Evolutionary conservation across 768 basidiomycete genomes (phyloP).

Genomic region (Suillus americanus): DNA sequence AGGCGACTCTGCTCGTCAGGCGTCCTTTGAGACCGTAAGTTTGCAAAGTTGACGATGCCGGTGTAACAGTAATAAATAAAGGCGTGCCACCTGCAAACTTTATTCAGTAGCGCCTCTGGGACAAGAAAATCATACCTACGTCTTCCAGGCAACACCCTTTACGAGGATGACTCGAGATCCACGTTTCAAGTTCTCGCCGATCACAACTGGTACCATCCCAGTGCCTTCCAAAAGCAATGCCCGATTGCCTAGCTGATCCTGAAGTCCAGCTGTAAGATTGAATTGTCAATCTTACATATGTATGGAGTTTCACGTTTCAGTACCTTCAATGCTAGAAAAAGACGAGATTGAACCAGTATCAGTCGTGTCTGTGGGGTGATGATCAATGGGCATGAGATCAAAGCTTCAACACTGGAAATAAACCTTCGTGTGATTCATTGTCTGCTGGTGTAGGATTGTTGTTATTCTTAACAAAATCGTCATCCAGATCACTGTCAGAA

Average conservation of each 20-base stretch:
- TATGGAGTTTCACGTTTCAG: too few relatives aligned
- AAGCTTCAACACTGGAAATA: neutral
- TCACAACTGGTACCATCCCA: neutral
- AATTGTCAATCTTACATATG: neutral
- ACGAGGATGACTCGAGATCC: conserved; percentile 3
- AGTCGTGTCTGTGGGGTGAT: neutral
- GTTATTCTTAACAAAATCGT: neutral
- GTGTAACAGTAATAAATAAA: conserved; percentile 12
- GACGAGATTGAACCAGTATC: neutral
- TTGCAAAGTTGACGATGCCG: conserved; percentile 7
- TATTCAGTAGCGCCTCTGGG: neutral
- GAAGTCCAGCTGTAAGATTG: neutral
- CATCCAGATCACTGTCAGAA: neutral
- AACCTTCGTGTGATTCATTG: neutral
- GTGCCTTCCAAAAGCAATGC: neutral
- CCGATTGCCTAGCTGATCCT: neutral
- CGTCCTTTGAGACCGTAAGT: conserved; percentile 2
- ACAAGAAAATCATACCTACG: neutral
- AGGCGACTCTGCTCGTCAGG: neutral
- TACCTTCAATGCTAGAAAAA: conserved; percentile 6
- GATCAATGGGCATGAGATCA: neutral
- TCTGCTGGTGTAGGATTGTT: neutral
- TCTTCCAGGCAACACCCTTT: conserved; percentile 10
- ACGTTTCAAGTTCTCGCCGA: neutral
- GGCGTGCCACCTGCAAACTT: conserved; percentile 6